Base-by-base conservation (phyloP, 306 rosid species). In the Cicer chorassanicum region DNA sequence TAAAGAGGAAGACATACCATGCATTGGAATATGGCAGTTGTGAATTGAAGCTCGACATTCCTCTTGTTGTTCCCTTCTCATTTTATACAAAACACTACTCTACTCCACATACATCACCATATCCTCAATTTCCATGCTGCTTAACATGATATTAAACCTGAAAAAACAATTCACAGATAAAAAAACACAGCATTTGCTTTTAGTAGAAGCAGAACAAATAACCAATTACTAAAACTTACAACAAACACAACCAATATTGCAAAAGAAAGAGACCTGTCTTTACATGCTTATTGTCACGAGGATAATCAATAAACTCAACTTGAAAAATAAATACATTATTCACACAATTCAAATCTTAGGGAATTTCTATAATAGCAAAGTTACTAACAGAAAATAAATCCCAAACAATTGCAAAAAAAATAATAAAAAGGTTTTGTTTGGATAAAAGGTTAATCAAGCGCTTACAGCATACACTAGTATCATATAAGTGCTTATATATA, bases 31-130 rank as follows among this genome's bases (percentile, higher is more conserved):
- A 44, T 12, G 78, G 78, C 8, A 77, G 54, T 9, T 77, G 78
- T 29, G 82, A 73, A 84, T 80, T 24, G 41, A 77, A 77, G 82
- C 80, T 65, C 48, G 72, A 83, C 81, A 84, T 81, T 72, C 79
- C 80, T 50, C 81, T 74, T 69, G 66, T 46, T 8, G 75, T 10
- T 66, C 76, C 77, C 74, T 68, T 79, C 72, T 83, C 84, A 83
- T 80, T 79, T 75, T 83, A 75, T 57, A 56, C 80, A 16, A 53
- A 77, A 21, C 68, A 18, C 77, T 18, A 34, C 21, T 56, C 70
- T 51, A 72, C 74, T 49, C 55, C 56, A 48, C 70, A 72, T 5
- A 68, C 56, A 67, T n/a, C 65, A 64, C 8, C 74, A 11, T 9
- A 65, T 15, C 61, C 72, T 64, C 73, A 78, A 53, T 39, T 8